Evolutionary conservation across 2,329 filamentous ascomycete genomes (phyloP), one percentile per base, ranked within the genome.

Genomic region (Arachnomyces sp.): DNA sequence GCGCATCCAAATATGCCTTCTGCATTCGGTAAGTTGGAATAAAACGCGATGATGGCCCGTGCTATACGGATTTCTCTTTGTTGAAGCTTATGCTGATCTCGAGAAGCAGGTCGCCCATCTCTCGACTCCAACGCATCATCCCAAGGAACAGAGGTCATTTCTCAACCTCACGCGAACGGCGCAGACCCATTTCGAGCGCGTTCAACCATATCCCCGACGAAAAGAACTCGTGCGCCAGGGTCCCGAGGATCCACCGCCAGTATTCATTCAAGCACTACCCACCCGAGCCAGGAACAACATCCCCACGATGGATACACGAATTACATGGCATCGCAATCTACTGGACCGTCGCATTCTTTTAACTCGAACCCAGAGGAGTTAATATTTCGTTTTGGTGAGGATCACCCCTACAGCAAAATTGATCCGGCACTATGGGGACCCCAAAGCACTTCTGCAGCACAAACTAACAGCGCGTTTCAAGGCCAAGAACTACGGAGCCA

Each of bases 211-310:
- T 50, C 56, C 39, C 44, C 61, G n/a, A 66, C 65, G 9, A 57
- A 61, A 37, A 58, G 54, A 44, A 57, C 54, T 49, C 62, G 60
- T 37, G 64, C 63, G 38, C 63, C 66, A 37, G 57, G 66, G 40
- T 70, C 67, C 28, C 56, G 66, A 55, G 66, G 64, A 28, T 69
- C 66, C 34, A 69, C 66, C 7, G 61, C 65, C 28, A 70, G 67
- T 46, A 63, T 69, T 36, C 66, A 69, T 45, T 70, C 67, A n/a
- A 66, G 58, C 44, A 64, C 61, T 12, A 66, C 64, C 30, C 63
- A 67, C 48, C 60, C 64, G 41, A 63, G 60, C 25, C 63, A 64
- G 38, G 64, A 67, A 38, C 41, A 40, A 38, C 61, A 64, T 39
- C 49, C 63, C 38, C 41, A 52, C 25, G 63, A 66, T 43, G 56